Conservation (phyloP, 2,329 filamentous ascomycete genomes). For the Teratosphaeriaceae sp. region DNA sequence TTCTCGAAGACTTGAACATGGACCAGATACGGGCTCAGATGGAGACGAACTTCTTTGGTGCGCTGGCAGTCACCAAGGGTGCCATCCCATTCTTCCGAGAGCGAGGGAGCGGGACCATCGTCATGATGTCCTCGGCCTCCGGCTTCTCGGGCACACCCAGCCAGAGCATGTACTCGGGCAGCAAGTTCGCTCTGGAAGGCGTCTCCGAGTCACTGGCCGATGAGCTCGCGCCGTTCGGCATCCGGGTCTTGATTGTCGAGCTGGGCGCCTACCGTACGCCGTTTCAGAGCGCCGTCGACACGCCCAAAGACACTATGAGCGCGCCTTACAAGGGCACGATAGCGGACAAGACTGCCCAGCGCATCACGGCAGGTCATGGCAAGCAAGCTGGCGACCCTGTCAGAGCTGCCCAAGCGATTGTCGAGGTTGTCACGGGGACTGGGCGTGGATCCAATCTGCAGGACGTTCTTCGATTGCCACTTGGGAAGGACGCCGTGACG, state of each 20-base stretch:
- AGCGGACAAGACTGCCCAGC: constrained; percentile 3
- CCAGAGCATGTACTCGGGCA: constrained; percentile 15
- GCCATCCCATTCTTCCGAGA: constrained; percentile 14
- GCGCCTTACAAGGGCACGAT: constrained; percentile 9
- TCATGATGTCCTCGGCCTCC: constrained; percentile 18
- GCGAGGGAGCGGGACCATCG: constrained; percentile 13
- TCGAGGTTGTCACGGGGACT: constrained; percentile 31
- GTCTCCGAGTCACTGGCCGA: constrained; percentile 31
- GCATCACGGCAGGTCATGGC: constrained; percentile 14
- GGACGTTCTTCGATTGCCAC: constrained; percentile 28
- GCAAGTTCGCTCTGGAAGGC: constrained; percentile 38
- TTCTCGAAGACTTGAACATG: constrained; percentile 12
- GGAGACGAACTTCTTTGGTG: constrained; percentile 19
- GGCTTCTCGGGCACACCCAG: constrained; percentile 14
- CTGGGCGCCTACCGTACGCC: constrained; percentile 39
- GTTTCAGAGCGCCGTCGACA: constrained; percentile 23
- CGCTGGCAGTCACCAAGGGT: constrained; percentile 14
- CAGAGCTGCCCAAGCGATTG: constrained; percentile 33
- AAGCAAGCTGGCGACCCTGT: constrained; percentile 29
- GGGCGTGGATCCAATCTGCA: constrained; percentile 25
- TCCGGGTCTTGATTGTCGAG: constrained; percentile 37
- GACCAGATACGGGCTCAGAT: constrained; percentile 15
- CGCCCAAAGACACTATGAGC: constrained; percentile 11
- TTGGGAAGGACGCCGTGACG: constrained; percentile 33
- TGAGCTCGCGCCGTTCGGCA: constrained; percentile 32